Evolutionary conservation across 768 basidiomycete genomes (phyloP).

Genomic region (Rhizopogon vulgaris): DNA sequence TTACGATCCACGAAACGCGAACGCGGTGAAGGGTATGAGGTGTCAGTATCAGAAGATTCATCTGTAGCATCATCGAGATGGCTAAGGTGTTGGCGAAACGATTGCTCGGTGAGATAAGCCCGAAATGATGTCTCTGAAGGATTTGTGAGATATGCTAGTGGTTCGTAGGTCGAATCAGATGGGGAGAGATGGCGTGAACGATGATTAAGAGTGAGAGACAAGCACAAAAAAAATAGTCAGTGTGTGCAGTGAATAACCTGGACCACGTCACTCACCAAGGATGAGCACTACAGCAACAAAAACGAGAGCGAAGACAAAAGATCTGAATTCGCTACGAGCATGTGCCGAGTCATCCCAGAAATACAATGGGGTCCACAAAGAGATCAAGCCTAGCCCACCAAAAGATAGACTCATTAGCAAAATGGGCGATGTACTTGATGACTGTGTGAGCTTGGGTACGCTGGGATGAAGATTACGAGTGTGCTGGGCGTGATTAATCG

Average conservation of each 20-base stretch:
- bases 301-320: constrained; percentile 64
- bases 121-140: constrained; percentile 92
- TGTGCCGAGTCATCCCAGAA: constrained; percentile 45
- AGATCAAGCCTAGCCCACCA: constrained; percentile 55
- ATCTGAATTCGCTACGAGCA: constrained; percentile 59
- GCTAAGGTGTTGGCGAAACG: constrained; percentile 90
- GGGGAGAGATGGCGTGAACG: constrained; percentile 7
- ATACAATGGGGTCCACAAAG: constrained; percentile 48
- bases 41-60: constrained; percentile 38
- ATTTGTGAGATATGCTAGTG: constrained; percentile 87
- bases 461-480: constrained; percentile 24
- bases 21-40: constrained; percentile 20
- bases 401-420: constrained; percentile 63
- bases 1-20: constrained; percentile 17
- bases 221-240: background rate
- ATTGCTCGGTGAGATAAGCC: constrained; percentile 93
- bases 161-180: constrained; percentile 6
- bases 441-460: constrained; percentile 25
- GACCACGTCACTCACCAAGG: constrained; percentile 49
- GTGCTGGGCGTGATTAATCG: constrained; percentile 22
- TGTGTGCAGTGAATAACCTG: background rate
- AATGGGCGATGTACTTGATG: constrained; percentile 42
- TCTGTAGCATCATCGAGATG: constrained; percentile 67
- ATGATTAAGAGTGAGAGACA: background rate
- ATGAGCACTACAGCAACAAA: constrained; percentile 63